A percentile compares a stretch with the other conserved stretches of the same genome.
Conservation (phyloP, 2,329 filamentous ascomycete species). For the Parascedosporium putredinis region DNA sequence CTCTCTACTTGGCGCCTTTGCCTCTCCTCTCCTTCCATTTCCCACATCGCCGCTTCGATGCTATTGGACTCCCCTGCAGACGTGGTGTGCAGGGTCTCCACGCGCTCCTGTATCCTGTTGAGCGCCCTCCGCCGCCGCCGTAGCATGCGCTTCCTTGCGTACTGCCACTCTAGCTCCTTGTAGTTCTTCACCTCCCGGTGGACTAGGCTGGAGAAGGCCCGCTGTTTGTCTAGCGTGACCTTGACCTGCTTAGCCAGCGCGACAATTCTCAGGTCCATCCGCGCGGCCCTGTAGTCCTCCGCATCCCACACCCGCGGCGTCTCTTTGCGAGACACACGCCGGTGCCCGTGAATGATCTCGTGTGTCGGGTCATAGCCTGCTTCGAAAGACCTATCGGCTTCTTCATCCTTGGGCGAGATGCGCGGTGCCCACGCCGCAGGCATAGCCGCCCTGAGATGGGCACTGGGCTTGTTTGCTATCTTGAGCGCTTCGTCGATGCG, state of each 20-base stretch:
- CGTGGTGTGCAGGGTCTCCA: too few species aligned
- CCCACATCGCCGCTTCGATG: too few species aligned
- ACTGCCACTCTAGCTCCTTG: background rate
- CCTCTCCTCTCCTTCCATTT: too few species aligned
- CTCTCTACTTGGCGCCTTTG: too few species aligned
- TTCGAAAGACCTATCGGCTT: background rate
- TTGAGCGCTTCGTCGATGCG: background rate
- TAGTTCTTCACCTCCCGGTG: background rate
- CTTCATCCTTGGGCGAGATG: background rate
- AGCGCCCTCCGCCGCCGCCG: too few species aligned
- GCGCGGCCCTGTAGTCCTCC: slow-evolving; percentile 1
- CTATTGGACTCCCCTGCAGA: too few species aligned
- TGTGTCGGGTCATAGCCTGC: too few species aligned
- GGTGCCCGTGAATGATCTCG: too few species aligned
- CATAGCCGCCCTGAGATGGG: slow-evolving; percentile 11
- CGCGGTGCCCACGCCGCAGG: slow-evolving; percentile 8
- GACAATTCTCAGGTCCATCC: slow-evolving; percentile 1
- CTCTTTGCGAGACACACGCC: too few species aligned
- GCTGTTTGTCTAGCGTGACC: background rate
- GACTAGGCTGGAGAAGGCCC: background rate
- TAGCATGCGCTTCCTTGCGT: too few species aligned
- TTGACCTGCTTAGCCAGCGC: background rate
- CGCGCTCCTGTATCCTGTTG: too few species aligned
- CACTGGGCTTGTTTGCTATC: slow-evolving; percentile 9
- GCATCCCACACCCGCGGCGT: slow-evolving; percentile 3